These are phyloP conservation scores for Ustilago xerochloae DNA, from an alignment of 1,284 basidiomycete genomes.

Conservation along the genomic window DNA sequence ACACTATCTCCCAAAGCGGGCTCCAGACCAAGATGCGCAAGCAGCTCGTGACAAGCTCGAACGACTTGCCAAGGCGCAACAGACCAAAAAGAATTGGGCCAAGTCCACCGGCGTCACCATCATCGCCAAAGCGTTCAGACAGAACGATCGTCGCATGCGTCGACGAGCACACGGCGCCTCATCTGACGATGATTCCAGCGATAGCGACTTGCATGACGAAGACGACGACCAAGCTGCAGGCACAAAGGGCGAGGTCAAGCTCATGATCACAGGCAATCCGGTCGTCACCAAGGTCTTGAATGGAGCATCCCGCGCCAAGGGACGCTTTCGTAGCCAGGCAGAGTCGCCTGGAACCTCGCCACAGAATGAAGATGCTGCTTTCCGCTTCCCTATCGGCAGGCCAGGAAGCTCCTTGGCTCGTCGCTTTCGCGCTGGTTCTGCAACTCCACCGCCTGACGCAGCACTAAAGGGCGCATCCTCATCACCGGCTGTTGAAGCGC, in stretches of 20 bases:
- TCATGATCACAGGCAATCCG: constrained; percentile 54
- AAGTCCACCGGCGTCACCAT: constrained; percentile 35
- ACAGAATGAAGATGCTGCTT: constrained; percentile 20
- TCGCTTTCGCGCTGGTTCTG: constrained; percentile 23
- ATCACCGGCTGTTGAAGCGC: constrained; percentile 8
- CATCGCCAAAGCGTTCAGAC: constrained; percentile 18
- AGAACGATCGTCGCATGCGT: constrained; percentile 23
- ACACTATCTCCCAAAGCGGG: constrained; percentile 14
- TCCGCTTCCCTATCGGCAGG: constrained; percentile 30
- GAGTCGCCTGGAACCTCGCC: constrained; percentile 29
- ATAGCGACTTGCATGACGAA: constrained; percentile 2
- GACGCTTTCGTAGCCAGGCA: constrained; percentile 14
- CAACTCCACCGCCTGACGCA: constrained; percentile 16
- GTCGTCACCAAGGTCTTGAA: constrained; percentile 38
- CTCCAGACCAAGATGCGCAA: constrained; percentile 35
- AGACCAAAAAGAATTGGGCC: constrained; percentile 38
- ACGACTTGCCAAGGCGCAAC: constrained; percentile 40
- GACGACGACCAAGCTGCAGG: background rate
- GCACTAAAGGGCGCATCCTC: constrained; percentile 1
- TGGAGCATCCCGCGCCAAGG: constrained; percentile 21
- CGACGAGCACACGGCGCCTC: constrained; percentile 27
- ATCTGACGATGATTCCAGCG: constrained; percentile 29
- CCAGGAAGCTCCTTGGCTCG: constrained; percentile 23
- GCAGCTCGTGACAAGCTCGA: constrained; percentile 46
- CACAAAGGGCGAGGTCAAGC: constrained; percentile 43